Evolutionary conservation across 139 green algal species (phyloP), one percentile per base, ranked within the genome.

Genomic region (Volvox africanus): DNA sequence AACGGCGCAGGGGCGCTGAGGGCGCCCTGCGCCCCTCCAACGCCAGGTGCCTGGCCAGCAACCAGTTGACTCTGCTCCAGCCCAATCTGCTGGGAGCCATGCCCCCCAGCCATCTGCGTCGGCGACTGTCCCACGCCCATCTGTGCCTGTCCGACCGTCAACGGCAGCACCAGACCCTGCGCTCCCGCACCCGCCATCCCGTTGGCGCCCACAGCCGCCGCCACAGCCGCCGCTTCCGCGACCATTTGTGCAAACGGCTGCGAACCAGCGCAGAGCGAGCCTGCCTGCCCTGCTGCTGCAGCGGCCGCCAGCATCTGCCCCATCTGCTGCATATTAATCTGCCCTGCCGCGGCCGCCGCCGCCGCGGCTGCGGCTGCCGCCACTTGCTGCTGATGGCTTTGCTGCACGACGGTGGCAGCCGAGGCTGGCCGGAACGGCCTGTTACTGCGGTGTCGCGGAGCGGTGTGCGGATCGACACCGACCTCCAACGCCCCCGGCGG

Each of bases 301-400:
- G 82, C 82, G 2, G 36, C 67, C 67, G 83, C 83, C 83, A 89
- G 33, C 83, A 89, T 80, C 26, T 89, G 83, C 5, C 83, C 83
- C 83, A 89, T n/a, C 26, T 80, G 67, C 36, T 79, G 36, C 36
- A 81, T 69, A 11, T 69, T 67, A 26, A 79, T 6, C 17, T 79
- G 62, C 26, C 83, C n/a, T 0, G 28, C 44, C 1, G 55, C 36
- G 16, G 17, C 67, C 1, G 44, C 44, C 18, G 44, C 85, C n/a
- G 44, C 28, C n/a, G 69, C 28, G 1, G 37, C 32, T 0, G 22
- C 22, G 33, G 85, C 44, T 6, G 18, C 37, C 5, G 68, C 68
- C 36, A 17, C 14, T 9, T 55, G 30, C 13, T 68, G 36, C 9
- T 79, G 33, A 14, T 65, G 21, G 62, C 20, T 77, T 6, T 87